Evolutionary conservation across 768 basidiomycete species (phyloP).

Genomic region (Pilatotrama ljubarskyi): DNA sequence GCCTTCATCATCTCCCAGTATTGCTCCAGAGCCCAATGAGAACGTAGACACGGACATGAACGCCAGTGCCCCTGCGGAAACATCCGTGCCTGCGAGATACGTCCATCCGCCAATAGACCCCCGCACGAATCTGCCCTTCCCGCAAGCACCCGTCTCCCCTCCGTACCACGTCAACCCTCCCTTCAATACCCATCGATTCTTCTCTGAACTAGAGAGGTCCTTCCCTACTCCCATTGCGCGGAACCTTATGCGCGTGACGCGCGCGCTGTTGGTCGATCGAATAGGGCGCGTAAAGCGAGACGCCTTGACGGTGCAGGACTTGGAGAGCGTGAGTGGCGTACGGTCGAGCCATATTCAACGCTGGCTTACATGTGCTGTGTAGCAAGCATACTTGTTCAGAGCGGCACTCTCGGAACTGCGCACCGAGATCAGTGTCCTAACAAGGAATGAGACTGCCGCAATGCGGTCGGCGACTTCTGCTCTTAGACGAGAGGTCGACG

Average conservation of each 20-base stretch:
- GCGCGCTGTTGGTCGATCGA: constrained; percentile 77
- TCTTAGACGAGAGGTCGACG: constrained; percentile 84
- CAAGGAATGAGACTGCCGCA: constrained; percentile 82
- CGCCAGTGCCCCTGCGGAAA: constrained; percentile 1
- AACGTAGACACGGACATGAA: not conserved
- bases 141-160: constrained; percentile 25
- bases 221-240: constrained; percentile 75
- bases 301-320: constrained; percentile 71
- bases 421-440: constrained; percentile 79
- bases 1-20: not conserved
- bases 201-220: constrained; percentile 64
- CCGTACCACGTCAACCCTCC: constrained; percentile 64
- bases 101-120: constrained; percentile 20
- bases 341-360: not conserved
- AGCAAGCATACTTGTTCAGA: constrained; percentile 96
- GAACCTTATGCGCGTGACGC: constrained; percentile 81
- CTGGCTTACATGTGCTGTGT: not conserved
- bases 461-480: constrained; percentile 75
- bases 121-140: constrained; percentile 20
- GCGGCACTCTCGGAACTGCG: constrained; percentile 91
- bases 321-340: constrained; percentile 70
- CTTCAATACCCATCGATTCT: constrained; percentile 82
- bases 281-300: constrained; percentile 69
- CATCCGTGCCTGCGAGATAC: constrained; percentile 14
- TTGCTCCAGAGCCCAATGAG: not conserved